phyloP scores from a whole-genome alignment of 257 asterid genomes.

The Agastache rugosa region DNA sequence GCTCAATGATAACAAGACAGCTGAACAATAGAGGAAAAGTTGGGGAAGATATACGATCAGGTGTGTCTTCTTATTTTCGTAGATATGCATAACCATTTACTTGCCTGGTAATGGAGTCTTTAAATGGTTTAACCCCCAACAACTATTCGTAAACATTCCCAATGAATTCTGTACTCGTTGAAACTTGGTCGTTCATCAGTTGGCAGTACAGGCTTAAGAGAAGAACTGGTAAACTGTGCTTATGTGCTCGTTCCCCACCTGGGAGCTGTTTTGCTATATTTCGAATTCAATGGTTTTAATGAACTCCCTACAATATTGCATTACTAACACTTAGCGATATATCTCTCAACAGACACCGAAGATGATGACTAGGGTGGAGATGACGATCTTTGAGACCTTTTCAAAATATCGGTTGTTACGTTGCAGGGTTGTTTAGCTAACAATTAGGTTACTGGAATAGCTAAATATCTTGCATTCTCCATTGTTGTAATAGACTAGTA shows the following conservation, averaged over 20 bases:
- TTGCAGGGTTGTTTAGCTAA: constrained; percentile 26
- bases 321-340: constrained; percentile 30
- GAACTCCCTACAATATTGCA: neutral
- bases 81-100: neutral
- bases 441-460: constrained; percentile 19
- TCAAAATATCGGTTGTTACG: neutral
- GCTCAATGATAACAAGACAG: constrained; percentile 78
- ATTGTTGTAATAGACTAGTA: constrained; percentile 23
- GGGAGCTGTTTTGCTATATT: neutral
- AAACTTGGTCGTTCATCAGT: neutral
- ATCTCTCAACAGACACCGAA: constrained; percentile 58
- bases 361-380: constrained; percentile 57
- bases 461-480: constrained; percentile 27
- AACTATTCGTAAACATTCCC: neutral
- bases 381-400: constrained; percentile 17
- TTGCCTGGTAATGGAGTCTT: constrained; percentile 5
- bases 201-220: no score
- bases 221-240: no score
- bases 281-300: neutral
- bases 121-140: neutral
- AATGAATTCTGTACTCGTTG: neutral
- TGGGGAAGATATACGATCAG: constrained; percentile 98
- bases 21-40: constrained; percentile 86
- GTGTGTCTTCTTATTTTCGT: constrained; percentile 38
- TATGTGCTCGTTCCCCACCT: neutral